Evolutionary conservation across 1,284 basidiomycete species (phyloP).

Genomic region (Austroboletus rostrupii): DNA sequence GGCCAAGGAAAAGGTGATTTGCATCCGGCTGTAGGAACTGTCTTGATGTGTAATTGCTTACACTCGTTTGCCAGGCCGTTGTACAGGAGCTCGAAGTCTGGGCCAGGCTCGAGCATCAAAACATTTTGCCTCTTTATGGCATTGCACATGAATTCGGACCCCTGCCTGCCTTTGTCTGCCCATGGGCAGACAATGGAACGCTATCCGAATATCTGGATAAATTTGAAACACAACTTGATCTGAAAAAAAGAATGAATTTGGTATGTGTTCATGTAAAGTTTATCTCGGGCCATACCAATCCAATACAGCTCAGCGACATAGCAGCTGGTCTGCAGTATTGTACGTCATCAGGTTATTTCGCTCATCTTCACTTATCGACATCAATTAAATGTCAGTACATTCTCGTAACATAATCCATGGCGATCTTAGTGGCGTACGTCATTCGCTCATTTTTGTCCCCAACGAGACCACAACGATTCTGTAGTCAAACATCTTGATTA

Average conservation of each 20-base stretch:
- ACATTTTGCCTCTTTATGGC: slow-evolving; percentile 40
- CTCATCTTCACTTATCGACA: background rate
- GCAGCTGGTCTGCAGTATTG: slow-evolving; percentile 22
- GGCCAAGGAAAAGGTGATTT: slow-evolving; percentile 30
- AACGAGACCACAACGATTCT: slow-evolving; percentile 1
- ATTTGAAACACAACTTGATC: slow-evolving; percentile 8
- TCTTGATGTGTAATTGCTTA: background rate
- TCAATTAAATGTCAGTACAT: slow-evolving; percentile 21
- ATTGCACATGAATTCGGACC: slow-evolving; percentile 38
- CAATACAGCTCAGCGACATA: slow-evolving; percentile 23
- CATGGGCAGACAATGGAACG: slow-evolving; percentile 46
- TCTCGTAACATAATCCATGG: slow-evolving; percentile 21
- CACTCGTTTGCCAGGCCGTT: slow-evolving; percentile 29
- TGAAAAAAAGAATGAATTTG: slow-evolving; percentile 16
- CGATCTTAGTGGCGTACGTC: slow-evolving; percentile 26
- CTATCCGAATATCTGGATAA: slow-evolving; percentile 41
- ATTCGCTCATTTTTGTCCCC: background rate
- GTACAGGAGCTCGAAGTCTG: slow-evolving; percentile 40
- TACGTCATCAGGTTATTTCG: slow-evolving; percentile 5
- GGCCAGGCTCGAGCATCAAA: slow-evolving; percentile 37
- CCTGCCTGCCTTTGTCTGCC: slow-evolving; percentile 43
- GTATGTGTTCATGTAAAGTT: slow-evolving; percentile 1
- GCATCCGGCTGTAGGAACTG: background rate
- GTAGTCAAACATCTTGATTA: slow-evolving; percentile 33
- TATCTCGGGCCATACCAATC: background rate